Percentiles rank a stretch among this genome's conserved stretches.
Conservation (phyloP, 2,329 filamentous ascomycete genomes). For the Beauveria asiatica region DNA sequence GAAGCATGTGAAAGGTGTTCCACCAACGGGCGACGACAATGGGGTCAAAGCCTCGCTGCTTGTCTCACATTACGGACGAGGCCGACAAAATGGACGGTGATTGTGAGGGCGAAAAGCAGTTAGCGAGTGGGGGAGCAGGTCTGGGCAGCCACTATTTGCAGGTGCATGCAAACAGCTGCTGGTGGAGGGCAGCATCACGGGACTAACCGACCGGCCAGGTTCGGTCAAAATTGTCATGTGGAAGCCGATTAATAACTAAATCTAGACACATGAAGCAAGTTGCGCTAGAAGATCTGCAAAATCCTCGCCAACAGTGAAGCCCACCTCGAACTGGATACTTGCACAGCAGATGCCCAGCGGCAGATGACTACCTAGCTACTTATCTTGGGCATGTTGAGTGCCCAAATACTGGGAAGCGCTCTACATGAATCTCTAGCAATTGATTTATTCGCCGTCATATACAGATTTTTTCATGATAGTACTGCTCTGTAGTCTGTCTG, state of each 20-base stretch:
- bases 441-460: too few relatives aligned
- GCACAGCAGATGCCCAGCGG: too few relatives aligned
- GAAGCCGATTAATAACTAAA: background rate
- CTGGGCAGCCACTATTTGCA: background rate
- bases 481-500: too few relatives aligned
- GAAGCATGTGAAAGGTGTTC: slow-evolving; percentile 7
- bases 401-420: too few relatives aligned
- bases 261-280: background rate
- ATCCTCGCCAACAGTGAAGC: too few relatives aligned
- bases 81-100: background rate
- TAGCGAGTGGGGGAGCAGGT: background rate
- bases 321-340: too few relatives aligned
- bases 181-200: background rate
- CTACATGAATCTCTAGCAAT: too few relatives aligned
- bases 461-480: too few relatives aligned
- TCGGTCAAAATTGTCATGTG: background rate
- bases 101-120: slow-evolving; percentile 4
- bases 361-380: too few relatives aligned
- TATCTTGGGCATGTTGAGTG: too few relatives aligned
- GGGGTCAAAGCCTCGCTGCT: slow-evolving; percentile 16
- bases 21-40: slow-evolving; percentile 12
- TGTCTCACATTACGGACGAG: slow-evolving; percentile 18
- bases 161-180: background rate
- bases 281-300: background rate
- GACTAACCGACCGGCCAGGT: background rate